Evolutionary conservation across 805 yeast genomes (phyloP).

Genomic region (Pichia phayaonensis): DNA sequence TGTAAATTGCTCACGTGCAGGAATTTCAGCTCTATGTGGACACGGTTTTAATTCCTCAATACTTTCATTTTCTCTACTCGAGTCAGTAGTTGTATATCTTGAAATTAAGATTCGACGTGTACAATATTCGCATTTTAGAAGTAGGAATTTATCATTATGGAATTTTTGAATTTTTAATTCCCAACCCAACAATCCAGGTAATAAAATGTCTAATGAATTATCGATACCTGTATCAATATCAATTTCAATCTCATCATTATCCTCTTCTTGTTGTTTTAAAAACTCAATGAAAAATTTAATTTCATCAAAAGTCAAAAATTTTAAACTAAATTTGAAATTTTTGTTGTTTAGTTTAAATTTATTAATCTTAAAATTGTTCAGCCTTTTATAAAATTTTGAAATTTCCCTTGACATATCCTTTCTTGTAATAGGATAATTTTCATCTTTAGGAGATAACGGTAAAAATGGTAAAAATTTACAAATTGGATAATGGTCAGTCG

Average conservation of each 20-base stretch:
- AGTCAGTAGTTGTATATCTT: not conserved
- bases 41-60: conserved; percentile 20
- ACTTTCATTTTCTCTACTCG: not conserved
- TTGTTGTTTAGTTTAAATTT: conserved; percentile 10
- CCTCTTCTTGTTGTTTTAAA: conserved; percentile 10
- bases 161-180: conserved; percentile 23
- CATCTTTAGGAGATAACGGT: conserved; percentile 15
- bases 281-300: conserved; percentile 1
- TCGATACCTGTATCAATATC: not conserved
- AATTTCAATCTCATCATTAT: conserved; percentile 7
- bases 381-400: conserved; percentile 11
- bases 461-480: conserved; percentile 17
- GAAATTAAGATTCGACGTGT: conserved; percentile 28
- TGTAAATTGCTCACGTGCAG: conserved; percentile 8
- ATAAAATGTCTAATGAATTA: conserved; percentile 4
- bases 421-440: conserved; percentile 19
- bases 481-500: conserved; percentile 23
- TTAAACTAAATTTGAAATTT: conserved; percentile 5
- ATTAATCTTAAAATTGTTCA: conserved; percentile 12
- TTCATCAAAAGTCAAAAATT: conserved; percentile 2
- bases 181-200: conserved; percentile 31
- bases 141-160: conserved; percentile 19
- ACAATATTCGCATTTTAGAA: conserved; percentile 29
- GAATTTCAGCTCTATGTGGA: conserved; percentile 23
- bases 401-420: conserved; percentile 23